Conservation (phyloP, 2,329 filamentous ascomycete species). For the Aspergillus niger region DNA sequence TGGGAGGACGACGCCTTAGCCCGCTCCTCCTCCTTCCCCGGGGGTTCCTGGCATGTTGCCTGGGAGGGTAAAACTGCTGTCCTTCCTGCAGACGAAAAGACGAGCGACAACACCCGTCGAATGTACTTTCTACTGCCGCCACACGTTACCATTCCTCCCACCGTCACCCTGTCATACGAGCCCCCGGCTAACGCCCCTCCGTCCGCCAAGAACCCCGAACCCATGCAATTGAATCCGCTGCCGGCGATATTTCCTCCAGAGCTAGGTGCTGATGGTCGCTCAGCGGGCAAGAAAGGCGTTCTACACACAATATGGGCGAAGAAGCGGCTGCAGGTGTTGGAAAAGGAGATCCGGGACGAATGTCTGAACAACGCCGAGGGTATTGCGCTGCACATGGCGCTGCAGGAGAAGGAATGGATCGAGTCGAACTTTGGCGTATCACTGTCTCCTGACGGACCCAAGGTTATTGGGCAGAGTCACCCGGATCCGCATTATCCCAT, state of each 20-base stretch:
- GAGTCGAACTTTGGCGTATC: conserved; percentile 73
- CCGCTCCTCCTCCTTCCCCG: conserved; percentile 38
- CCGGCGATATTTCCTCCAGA: conserved; percentile 84
- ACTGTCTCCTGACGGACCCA: conserved; percentile 42
- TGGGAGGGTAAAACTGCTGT: conserved; percentile 81
- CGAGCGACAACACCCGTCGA: conserved; percentile 58
- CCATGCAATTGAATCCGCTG: conserved; percentile 71
- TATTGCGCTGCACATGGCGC: conserved; percentile 78
- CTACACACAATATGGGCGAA: conserved; percentile 90
- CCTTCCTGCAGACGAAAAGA: conserved; percentile 64
- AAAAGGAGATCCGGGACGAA: conserved; percentile 75
- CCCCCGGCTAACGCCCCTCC: conserved; percentile 37
- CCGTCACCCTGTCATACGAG: conserved; percentile 65
- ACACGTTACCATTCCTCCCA: conserved; percentile 68
- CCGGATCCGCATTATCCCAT: conserved; percentile 32
- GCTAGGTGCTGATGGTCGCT: conserved; percentile 65
- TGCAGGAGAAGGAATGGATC: conserved; percentile 84
- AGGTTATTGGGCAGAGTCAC: conserved; percentile 30
- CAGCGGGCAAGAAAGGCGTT: conserved; percentile 75
- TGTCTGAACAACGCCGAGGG: conserved; percentile 74
- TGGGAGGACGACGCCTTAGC: conserved; percentile 69
- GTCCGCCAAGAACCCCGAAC: conserved; percentile 12
- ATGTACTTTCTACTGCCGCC: conserved; percentile 82
- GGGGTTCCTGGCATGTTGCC: conserved; percentile 71
- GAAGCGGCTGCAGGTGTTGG: conserved; percentile 72